phyloP scores from a whole-genome alignment of 2,329 filamentous ascomycete species.

The Penicillium hordei region DNA sequence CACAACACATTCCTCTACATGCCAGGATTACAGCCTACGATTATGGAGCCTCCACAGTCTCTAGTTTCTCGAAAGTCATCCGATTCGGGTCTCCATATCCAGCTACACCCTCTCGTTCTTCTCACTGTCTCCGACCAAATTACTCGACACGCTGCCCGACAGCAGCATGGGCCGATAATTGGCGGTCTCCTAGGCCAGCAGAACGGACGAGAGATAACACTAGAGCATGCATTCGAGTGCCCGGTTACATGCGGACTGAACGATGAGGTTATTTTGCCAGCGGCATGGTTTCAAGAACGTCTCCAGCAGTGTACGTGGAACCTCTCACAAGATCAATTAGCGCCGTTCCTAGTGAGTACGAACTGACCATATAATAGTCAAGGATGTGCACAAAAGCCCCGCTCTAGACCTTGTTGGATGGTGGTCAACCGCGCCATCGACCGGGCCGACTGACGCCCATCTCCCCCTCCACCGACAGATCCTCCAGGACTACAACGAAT shows the following conservation, averaged over 20 bases:
- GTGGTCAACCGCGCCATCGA: slow-evolving; percentile 75
- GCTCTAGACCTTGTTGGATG: slow-evolving; percentile 85
- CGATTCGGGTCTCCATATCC: slow-evolving; percentile 74
- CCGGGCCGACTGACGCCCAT: slow-evolving; percentile 66
- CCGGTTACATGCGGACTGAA: slow-evolving; percentile 54
- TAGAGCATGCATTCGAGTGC: slow-evolving; percentile 91
- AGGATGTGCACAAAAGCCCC: slow-evolving; percentile 80
- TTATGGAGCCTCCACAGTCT: slow-evolving; percentile 55
- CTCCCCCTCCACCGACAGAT: slow-evolving; percentile 78
- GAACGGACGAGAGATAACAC: slow-evolving; percentile 82
- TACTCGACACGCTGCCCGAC: slow-evolving; percentile 79
- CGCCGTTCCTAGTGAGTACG: not conserved
- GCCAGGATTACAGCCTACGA: slow-evolving; percentile 29
- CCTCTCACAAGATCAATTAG: not conserved
- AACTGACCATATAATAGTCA: slow-evolving; percentile 60
- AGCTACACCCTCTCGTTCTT: slow-evolving; percentile 89
- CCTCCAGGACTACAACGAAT: slow-evolving; percentile 74
- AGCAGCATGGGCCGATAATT: slow-evolving; percentile 72
- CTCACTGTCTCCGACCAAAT: slow-evolving; percentile 97
- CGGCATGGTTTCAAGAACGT: slow-evolving; percentile 71
- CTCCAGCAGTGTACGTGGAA: slow-evolving; percentile 75
- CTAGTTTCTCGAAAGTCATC: slow-evolving; percentile 67
- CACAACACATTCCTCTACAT: slow-evolving; percentile 1
- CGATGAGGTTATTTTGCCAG: slow-evolving; percentile 63
- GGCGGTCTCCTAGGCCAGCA: slow-evolving; percentile 91